A percentile compares a stretch with the other conserved stretches of the same genome.
Evolutionary conservation across 1,284 basidiomycete species (phyloP).

Genomic region (Trametes hirsuta): DNA sequence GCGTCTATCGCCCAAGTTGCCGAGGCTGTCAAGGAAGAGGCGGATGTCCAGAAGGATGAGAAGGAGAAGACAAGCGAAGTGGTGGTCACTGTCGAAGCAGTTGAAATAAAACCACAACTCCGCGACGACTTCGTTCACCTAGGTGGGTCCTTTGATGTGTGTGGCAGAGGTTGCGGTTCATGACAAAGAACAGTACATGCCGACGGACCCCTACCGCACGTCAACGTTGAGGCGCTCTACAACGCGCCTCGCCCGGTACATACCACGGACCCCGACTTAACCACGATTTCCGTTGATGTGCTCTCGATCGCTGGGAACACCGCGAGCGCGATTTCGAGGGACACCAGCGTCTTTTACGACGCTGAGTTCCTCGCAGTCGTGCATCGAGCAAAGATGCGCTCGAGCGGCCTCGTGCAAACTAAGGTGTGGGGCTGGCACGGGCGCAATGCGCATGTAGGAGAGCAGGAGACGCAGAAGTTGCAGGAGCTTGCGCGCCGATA

Average conservation of each 20-base stretch:
- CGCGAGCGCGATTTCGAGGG: conserved; percentile 45
- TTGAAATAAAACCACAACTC: conserved; percentile 8
- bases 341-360: conserved; percentile 68
- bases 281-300: conserved; percentile 72
- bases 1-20: conserved; percentile 23
- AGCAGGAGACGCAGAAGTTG: conserved; percentile 65
- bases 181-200: conserved; percentile 37
- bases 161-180: not conserved
- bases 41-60: not conserved
- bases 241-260: conserved; percentile 29
- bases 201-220: conserved; percentile 50
- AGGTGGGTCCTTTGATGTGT: conserved; percentile 3
- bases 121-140: conserved; percentile 13
- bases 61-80: not conserved
- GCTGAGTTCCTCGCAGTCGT: conserved; percentile 68
- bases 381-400: conserved; percentile 65
- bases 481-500: conserved; percentile 73
- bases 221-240: conserved; percentile 54
- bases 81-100: not conserved
- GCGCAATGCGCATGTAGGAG: conserved; percentile 49
- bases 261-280: conserved; percentile 43
- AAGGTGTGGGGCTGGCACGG: conserved; percentile 78
- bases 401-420: conserved; percentile 66
- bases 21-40: conserved; percentile 1
- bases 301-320: conserved; percentile 57